A percentile compares a stretch with the other conserved stretches of the same genome.
These are phyloP conservation scores for Akebia trifoliata DNA, from an alignment of 164 flowering plant species.

Conservation along the genomic window DNA sequence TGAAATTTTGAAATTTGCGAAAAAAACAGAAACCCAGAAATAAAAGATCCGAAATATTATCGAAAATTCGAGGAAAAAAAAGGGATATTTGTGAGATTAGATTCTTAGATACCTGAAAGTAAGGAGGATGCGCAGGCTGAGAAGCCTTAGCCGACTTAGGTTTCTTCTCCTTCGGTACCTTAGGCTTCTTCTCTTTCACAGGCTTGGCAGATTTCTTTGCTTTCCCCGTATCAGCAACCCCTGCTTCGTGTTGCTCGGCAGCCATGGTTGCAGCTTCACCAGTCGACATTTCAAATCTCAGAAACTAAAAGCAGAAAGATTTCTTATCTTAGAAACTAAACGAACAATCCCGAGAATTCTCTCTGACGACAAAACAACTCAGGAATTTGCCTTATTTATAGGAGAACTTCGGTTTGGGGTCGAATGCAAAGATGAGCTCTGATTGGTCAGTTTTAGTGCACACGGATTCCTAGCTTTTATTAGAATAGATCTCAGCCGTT, in stretches of 20 bases:
- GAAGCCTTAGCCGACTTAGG: slow-evolving; percentile 12
- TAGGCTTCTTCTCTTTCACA: slow-evolving; percentile 17
- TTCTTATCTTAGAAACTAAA: no score
- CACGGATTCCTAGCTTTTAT: slow-evolving; percentile 12
- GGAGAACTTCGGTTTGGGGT: background rate
- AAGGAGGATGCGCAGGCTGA: slow-evolving; percentile 24
- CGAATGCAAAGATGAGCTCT: background rate
- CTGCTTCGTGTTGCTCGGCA: slow-evolving; percentile 1
- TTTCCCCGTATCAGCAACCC: background rate
- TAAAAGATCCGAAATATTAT: background rate
- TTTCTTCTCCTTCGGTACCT: slow-evolving; percentile 18
- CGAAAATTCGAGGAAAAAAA: background rate
- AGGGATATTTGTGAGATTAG: background rate
- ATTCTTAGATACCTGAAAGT: slow-evolving; percentile 19
- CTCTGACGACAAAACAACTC: background rate
- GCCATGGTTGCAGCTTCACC: slow-evolving; percentile 4
- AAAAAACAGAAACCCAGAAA: background rate
- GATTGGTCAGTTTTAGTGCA: slow-evolving; percentile 13
- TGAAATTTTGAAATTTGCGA: background rate
- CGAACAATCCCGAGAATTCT: no score
- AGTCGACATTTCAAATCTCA: slow-evolving; percentile 1
- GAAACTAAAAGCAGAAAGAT: background rate
- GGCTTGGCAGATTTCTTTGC: slow-evolving; percentile 9
- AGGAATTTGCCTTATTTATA: slow-evolving; percentile 10
- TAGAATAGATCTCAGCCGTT: background rate